These are phyloP conservation scores for Nemania sp. DNA, from an alignment of 2,329 filamentous ascomycete species.

Conservation along the genomic window DNA sequence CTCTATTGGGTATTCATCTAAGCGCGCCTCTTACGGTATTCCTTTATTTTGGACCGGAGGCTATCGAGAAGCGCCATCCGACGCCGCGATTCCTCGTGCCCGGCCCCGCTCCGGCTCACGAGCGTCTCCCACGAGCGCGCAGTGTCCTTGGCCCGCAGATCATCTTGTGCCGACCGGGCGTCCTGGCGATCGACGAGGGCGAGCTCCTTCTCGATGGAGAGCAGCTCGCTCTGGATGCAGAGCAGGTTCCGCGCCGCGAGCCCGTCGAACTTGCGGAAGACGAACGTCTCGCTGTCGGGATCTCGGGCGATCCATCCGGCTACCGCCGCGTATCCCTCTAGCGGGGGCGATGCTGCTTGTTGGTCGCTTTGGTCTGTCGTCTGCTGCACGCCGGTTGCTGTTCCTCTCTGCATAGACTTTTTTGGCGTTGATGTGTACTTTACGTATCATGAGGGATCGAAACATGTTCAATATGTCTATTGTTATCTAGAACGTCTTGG, in stretches of 20 bases:
- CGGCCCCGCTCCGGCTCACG: background rate
- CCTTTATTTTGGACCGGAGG: slow-evolving; percentile 1
- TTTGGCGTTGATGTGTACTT: background rate
- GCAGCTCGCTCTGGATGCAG: slow-evolving; percentile 14
- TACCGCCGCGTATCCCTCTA: slow-evolving; percentile 5
- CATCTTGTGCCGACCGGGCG: background rate
- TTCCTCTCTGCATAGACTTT: slow-evolving; percentile 1
- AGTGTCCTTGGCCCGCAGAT: slow-evolving; percentile 3
- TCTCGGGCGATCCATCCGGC: slow-evolving; percentile 17
- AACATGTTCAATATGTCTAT: too few species aligned
- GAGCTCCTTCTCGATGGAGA: slow-evolving; percentile 9
- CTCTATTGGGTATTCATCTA: too few species aligned
- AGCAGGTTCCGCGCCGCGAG: slow-evolving; percentile 18
- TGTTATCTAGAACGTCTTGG: too few species aligned
- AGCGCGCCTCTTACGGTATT: slow-evolving; percentile 6
- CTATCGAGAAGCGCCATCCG: background rate
- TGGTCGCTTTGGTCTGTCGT: background rate
- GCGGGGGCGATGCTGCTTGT: background rate
- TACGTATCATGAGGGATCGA: too few species aligned
- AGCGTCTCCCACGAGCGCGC: slow-evolving; percentile 14
- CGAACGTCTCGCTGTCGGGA: slow-evolving; percentile 14
- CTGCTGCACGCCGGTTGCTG: background rate
- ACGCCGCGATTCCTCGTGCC: background rate
- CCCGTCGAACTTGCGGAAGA: slow-evolving; percentile 19
- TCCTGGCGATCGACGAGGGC: background rate